phyloP scores from a whole-genome alignment of 176 grass and related monocot genomes.

The Aechmea fasciata region DNA sequence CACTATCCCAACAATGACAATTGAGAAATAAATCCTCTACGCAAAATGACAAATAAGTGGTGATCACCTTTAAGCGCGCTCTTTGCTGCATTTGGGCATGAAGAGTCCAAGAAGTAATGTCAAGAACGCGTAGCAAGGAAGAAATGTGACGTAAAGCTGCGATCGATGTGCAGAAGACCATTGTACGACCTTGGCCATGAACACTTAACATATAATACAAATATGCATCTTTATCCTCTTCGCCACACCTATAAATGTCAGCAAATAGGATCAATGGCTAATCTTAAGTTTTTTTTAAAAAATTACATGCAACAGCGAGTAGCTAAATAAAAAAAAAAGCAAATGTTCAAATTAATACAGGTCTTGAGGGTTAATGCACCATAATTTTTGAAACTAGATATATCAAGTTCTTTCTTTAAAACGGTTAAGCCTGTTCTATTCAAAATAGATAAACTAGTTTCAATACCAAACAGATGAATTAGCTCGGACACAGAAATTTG shows the following conservation, averaged over 20 bases:
- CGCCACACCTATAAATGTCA: conserved; percentile 53
- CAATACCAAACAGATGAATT: no score
- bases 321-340: no score
- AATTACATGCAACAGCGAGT: no score
- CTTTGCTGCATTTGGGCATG: conserved; percentile 99
- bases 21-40: background rate
- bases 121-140: conserved; percentile 55
- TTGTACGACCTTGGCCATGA: conserved; percentile 80
- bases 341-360: background rate
- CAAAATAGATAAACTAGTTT: background rate
- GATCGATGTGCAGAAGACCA: conserved; percentile 93
- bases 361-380: background rate
- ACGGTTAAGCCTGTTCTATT: background rate
- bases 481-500: no score
- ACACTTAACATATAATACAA: conserved; percentile 92
- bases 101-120: conserved; percentile 63
- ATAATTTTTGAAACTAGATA: background rate
- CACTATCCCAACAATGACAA: background rate
- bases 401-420: background rate
- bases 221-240: conserved; percentile 86
- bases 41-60: background rate
- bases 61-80: conserved; percentile 84
- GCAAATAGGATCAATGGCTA: background rate
- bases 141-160: conserved; percentile 76
- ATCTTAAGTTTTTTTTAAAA: no score